phyloP scores from a whole-genome alignment of 176 grass and related monocot species.

The Tillandsia fasciculata region DNA sequence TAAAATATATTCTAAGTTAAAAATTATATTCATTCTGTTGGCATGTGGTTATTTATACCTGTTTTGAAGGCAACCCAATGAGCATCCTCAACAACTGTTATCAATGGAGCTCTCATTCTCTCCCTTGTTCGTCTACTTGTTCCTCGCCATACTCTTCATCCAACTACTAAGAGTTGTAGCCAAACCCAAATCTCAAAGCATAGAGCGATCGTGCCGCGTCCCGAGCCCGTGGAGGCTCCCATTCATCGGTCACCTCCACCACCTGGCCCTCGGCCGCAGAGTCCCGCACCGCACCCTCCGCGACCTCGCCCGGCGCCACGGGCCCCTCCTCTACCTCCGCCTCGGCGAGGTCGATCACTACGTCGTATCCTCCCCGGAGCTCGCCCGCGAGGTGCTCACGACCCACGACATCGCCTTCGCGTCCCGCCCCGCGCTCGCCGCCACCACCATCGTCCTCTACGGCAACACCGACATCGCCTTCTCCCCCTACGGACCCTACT shows the following conservation, averaged over 20 bases:
- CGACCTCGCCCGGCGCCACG: conserved; percentile 19
- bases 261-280: not conserved
- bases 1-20: too few relatives aligned
- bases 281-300: conserved; percentile 40
- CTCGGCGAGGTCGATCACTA: conserved; percentile 40
- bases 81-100: too few relatives aligned
- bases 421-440: conserved; percentile 32
- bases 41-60: too few relatives aligned
- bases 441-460: conserved; percentile 23
- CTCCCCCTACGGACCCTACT: conserved; percentile 51
- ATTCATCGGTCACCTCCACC: conserved; percentile 8
- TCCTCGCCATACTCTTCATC: too few relatives aligned
- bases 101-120: too few relatives aligned
- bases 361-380: conserved; percentile 41
- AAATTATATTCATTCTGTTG: too few relatives aligned
- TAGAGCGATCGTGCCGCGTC: not conserved
- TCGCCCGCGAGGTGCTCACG: conserved; percentile 45
- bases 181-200: not conserved
- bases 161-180: not conserved
- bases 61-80: too few relatives aligned
- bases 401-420: conserved; percentile 44
- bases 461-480: conserved; percentile 39
- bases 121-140: too few relatives aligned
- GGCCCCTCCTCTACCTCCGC: conserved; percentile 47
- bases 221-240: not conserved